A percentile compares a stretch with the other conserved stretches of the same genome.
These are phyloP conservation scores for Cryptococcus depauperatus DNA, from an alignment of 1,284 basidiomycete genomes.

Conservation along the genomic window DNA sequence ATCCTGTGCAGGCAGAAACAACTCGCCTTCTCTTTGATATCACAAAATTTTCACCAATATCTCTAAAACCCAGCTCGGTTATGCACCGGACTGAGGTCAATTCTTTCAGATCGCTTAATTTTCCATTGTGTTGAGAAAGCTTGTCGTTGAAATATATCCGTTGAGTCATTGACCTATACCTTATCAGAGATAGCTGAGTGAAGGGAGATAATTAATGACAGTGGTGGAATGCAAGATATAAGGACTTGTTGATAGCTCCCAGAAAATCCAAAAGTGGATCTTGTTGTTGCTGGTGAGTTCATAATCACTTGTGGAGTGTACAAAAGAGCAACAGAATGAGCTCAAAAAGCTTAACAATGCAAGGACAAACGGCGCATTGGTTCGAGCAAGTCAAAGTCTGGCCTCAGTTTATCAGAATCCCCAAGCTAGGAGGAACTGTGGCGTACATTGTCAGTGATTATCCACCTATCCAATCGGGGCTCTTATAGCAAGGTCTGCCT, in stretches of 20 bases:
- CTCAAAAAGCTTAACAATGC: background rate
- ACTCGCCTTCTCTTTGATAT: too few species aligned
- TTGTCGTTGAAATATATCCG: conserved; percentile 52
- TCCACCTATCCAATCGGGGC: background rate
- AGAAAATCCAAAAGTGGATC: too few species aligned
- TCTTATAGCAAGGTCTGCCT: background rate
- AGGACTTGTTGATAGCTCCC: too few species aligned
- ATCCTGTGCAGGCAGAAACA: too few species aligned
- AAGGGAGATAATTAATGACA: conserved; percentile 12
- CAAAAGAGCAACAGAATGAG: background rate
- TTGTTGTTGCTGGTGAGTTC: conserved; percentile 60
- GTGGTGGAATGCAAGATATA: conserved; percentile 46
- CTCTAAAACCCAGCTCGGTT: too few species aligned
- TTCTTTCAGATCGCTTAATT: conserved; percentile 61
- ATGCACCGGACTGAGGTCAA: too few species aligned
- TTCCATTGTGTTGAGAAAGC: conserved; percentile 69
- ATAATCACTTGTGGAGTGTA: background rate
- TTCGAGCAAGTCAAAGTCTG: conserved; percentile 68
- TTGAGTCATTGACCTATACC: conserved; percentile 36
- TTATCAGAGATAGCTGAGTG: conserved; percentile 45
- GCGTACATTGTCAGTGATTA: conserved; percentile 63
- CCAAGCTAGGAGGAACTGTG: conserved; percentile 60
- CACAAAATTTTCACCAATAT: too few species aligned
- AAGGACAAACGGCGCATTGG: conserved; percentile 81
- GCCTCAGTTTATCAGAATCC: conserved; percentile 58